phyloP scores from a whole-genome alignment of 495 filamentous ascomycete genomes.

The Peziza echinospora region DNA sequence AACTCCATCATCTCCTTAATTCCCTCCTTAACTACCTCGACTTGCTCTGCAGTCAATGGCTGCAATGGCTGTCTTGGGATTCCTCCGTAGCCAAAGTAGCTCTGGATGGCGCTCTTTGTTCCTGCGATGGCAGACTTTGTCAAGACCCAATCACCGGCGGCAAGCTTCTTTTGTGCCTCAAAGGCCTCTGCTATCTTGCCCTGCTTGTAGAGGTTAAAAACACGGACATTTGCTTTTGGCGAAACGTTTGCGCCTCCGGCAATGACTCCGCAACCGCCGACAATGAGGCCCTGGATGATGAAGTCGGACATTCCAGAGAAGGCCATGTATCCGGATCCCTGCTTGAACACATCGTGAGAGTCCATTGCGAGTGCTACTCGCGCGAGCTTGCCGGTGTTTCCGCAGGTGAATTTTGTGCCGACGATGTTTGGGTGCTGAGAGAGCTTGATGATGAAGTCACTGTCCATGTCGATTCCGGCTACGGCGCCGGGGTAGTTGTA shows the following conservation, averaged over 20 bases:
- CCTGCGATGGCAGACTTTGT: slow-evolving; percentile 73
- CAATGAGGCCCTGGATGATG: slow-evolving; percentile 57
- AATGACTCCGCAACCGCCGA: slow-evolving; percentile 65
- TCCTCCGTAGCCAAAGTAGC: slow-evolving; percentile 67
- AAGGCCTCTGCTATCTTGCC: slow-evolving; percentile 55
- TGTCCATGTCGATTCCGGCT: slow-evolving; percentile 82
- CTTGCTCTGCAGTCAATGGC: slow-evolving; percentile 32
- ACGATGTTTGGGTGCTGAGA: slow-evolving; percentile 65
- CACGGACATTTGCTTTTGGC: slow-evolving; percentile 56
- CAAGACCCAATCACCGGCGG: slow-evolving; percentile 63
- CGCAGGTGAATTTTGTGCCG: slow-evolving; percentile 81
- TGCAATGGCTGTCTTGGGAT: slow-evolving; percentile 53
- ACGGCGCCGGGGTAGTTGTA: slow-evolving; percentile 89
- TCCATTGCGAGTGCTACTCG: slow-evolving; percentile 57
- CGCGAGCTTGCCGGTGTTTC: slow-evolving; percentile 72
- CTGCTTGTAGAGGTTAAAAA: slow-evolving; percentile 58
- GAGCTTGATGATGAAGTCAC: slow-evolving; percentile 61
- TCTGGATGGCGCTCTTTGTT: slow-evolving; percentile 66
- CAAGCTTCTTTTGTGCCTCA: slow-evolving; percentile 46
- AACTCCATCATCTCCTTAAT: no score
- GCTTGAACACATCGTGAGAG: slow-evolving; percentile 43
- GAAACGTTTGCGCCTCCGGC: slow-evolving; percentile 74
- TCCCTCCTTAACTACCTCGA: no score
- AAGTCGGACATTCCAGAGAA: slow-evolving; percentile 83
- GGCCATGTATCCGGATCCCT: slow-evolving; percentile 56